phyloP scores from a whole-genome alignment of 352 stramenopile species.

The Aphanomyces euteiches region DNA sequence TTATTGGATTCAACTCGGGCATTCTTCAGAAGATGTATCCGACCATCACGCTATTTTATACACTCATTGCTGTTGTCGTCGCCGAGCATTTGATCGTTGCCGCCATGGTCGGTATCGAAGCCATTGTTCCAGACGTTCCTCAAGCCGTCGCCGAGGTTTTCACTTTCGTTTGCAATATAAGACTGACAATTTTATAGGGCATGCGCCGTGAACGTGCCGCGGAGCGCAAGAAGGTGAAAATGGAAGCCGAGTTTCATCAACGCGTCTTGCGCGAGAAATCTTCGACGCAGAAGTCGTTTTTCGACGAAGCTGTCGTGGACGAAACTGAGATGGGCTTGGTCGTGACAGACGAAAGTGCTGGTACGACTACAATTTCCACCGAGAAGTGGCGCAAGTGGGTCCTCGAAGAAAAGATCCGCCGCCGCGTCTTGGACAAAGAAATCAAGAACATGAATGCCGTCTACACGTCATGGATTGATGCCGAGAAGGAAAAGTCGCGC shows the following conservation, averaged over 20 bases:
- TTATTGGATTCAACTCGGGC: conserved; percentile 90
- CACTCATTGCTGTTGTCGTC: conserved; percentile 49
- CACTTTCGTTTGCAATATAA: background rate
- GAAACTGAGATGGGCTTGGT: conserved; percentile 28
- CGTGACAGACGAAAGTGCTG: conserved; percentile 20
- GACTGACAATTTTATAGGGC: conserved; percentile 47
- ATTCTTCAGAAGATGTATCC: conserved; percentile 69
- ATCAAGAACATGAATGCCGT: conserved; percentile 75
- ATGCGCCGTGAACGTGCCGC: conserved; percentile 55
- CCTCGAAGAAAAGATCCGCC: conserved; percentile 62
- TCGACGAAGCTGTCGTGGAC: background rate
- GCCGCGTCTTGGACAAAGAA: conserved; percentile 67
- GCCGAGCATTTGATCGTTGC: conserved; percentile 80
- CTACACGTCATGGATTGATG: conserved; percentile 81
- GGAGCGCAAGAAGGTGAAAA: conserved; percentile 67
- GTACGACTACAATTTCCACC: conserved; percentile 34
- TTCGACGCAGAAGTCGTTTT: background rate
- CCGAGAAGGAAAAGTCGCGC: conserved; percentile 59
- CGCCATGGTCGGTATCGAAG: conserved; percentile 75
- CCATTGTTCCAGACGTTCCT: conserved; percentile 69
- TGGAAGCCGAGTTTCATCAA: conserved; percentile 65
- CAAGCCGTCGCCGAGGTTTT: conserved; percentile 39
- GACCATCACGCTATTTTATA: conserved; percentile 52
- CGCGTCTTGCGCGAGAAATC: conserved; percentile 32
- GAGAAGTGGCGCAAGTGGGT: conserved; percentile 69